phyloP scores from a whole-genome alignment of 192 early-diverging fungal species.

The Coemansia interrupta region DNA sequence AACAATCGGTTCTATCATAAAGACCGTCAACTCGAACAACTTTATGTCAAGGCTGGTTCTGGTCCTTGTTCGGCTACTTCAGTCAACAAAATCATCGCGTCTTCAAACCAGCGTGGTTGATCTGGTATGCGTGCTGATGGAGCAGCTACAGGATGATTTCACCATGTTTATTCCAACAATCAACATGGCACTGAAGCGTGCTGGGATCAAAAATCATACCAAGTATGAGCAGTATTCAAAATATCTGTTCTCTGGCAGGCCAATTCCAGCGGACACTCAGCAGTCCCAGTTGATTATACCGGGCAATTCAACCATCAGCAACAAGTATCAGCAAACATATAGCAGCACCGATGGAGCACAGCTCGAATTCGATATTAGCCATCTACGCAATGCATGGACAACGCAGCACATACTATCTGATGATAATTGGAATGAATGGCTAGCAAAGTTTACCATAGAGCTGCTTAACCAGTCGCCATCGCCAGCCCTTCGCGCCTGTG shows the following conservation, averaged over 20 bases:
- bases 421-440: constrained; percentile 94
- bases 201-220: constrained; percentile 60
- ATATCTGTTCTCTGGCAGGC: constrained; percentile 69
- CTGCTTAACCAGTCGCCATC: constrained; percentile 92
- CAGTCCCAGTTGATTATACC: constrained; percentile 5
- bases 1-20: constrained; percentile 69
- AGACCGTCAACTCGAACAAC: constrained; percentile 75
- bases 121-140: constrained; percentile 71
- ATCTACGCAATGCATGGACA: constrained; percentile 80
- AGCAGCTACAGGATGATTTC: constrained; percentile 83
- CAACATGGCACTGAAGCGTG: constrained; percentile 66
- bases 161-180: constrained; percentile 84
- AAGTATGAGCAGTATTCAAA: constrained; percentile 75
- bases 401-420: constrained; percentile 32
- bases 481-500: constrained; percentile 86
- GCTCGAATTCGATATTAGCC: constrained; percentile 14
- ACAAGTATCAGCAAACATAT: neutral
- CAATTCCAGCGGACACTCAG: constrained; percentile 26
- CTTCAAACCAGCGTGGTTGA: constrained; percentile 72
- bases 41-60: constrained; percentile 86
- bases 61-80: constrained; percentile 74
- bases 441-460: constrained; percentile 82
- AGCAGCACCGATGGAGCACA: neutral
- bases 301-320: neutral
- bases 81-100: constrained; percentile 43